Conservation (phyloP, 2,329 filamentous ascomycete genomes). For the Xylariaceae sp. region DNA sequence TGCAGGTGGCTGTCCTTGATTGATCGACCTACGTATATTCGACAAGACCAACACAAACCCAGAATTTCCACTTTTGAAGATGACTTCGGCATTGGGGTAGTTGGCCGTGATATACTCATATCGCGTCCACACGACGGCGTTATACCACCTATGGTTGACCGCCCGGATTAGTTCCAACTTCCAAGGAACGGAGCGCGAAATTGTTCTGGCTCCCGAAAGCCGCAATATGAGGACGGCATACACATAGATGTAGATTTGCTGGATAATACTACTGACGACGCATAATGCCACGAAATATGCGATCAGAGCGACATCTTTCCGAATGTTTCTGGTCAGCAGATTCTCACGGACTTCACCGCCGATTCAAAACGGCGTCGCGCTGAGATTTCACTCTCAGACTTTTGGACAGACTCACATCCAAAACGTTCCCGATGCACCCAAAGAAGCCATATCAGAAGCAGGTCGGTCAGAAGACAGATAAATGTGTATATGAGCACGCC, state of each 20-base stretch:
- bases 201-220: not conserved
- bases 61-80: not conserved
- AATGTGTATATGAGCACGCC: not conserved
- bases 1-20: not conserved
- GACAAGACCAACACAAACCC: not conserved
- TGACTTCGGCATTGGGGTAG: not conserved
- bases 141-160: not conserved
- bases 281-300: not conserved
- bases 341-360: not conserved
- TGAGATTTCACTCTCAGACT: not conserved
- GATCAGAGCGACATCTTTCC: not conserved
- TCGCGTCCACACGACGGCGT: not conserved
- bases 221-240: not conserved
- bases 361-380: not conserved
- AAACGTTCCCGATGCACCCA: not conserved
- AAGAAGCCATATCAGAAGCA: not conserved
- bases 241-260: not conserved
- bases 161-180: not conserved
- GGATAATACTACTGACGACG: not conserved
- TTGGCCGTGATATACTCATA: not conserved
- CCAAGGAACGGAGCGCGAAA: not conserved
- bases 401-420: not conserved
- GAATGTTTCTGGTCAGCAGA: not conserved
- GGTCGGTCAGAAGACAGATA: not conserved
- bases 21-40: not conserved